A percentile compares a stretch with the other conserved stretches of the same genome.
These are phyloP conservation scores for Dactylella cylindrospora DNA, from an alignment of 2,329 filamentous ascomycete species.

Conservation along the genomic window DNA sequence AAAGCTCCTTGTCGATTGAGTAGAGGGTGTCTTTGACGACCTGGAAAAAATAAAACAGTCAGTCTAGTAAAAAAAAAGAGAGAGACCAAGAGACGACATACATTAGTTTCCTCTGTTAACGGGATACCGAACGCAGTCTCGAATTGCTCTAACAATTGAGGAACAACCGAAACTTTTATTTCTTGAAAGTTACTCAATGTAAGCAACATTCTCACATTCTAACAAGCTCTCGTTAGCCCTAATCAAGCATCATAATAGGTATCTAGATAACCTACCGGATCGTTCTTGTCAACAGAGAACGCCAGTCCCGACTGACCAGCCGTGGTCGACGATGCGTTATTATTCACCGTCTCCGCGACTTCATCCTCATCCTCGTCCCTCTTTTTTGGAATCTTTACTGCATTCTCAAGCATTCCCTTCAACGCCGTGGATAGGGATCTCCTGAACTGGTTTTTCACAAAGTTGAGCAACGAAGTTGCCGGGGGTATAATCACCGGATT, in stretches of 20 bases:
- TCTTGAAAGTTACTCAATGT: constrained; percentile 89
- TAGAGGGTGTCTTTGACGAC: constrained; percentile 85
- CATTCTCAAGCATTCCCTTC: constrained; percentile 95
- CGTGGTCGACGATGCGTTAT: constrained; percentile 39
- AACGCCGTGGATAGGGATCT: constrained; percentile 90
- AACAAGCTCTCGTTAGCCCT: constrained; percentile 9
- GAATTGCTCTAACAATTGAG: constrained; percentile 85
- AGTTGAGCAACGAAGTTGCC: constrained; percentile 80
- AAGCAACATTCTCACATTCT: constrained; percentile 90
- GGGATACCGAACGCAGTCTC: constrained; percentile 93
- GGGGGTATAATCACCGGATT: constrained; percentile 80
- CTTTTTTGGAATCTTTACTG: constrained; percentile 71
- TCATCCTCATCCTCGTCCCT: constrained; percentile 59
- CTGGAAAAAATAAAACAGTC: constrained; percentile 28
- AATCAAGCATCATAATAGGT: not conserved
- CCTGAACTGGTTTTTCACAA: constrained; percentile 89
- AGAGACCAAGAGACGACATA: constrained; percentile 4
- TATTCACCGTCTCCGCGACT: constrained; percentile 54
- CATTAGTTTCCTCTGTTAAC: constrained; percentile 83
- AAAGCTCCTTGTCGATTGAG: constrained; percentile 87
- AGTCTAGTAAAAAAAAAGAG: no score
- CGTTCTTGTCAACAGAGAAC: constrained; percentile 42
- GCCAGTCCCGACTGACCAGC: constrained; percentile 32
- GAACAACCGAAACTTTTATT: constrained; percentile 78
- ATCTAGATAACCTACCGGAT: constrained; percentile 21